Conservation (phyloP, 2,329 filamentous ascomycete species). For the Sclerotinia borealis region DNA sequence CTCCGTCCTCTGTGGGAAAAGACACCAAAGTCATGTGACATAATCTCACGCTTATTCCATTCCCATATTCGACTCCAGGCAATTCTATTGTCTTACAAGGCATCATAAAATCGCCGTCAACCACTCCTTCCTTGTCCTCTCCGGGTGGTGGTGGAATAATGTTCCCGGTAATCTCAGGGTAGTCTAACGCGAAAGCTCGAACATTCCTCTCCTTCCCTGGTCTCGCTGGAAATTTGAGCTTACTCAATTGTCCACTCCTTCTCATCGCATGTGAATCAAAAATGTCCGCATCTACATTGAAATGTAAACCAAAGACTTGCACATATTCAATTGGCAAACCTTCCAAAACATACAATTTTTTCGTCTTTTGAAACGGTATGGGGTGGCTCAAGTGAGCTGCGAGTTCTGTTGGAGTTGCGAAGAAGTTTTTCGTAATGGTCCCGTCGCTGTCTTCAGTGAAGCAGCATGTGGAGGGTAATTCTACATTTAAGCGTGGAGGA, state of each 20-base stretch:
- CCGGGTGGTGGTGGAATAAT: neutral
- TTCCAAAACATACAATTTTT: neutral
- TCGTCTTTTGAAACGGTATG: neutral
- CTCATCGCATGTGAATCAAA: constrained; percentile 1
- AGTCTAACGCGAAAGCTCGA: neutral
- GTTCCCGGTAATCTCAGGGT: neutral
- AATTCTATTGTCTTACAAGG: neutral
- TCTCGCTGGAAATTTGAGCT: neutral
- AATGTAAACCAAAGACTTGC: neutral
- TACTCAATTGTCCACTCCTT: neutral
- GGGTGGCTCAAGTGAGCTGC: neutral
- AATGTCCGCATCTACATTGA: neutral
- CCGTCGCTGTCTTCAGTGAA: neutral
- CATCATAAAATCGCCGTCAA: neutral
- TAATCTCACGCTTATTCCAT: neutral
- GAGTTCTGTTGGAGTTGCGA: neutral
- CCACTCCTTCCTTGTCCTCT: neutral
- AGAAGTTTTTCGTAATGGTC: neutral
- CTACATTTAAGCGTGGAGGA: neutral
- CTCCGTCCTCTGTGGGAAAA: neutral
- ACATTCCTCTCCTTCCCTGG: neutral
- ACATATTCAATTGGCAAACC: neutral
- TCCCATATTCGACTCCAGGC: neutral
- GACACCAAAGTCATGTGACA: constrained; percentile 2
- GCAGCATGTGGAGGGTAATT: neutral